Percentiles rank a stretch among this genome's conserved stretches.
These are phyloP conservation scores for Cordyceps cicadae DNA, from an alignment of 2,329 filamentous ascomycete genomes.

Conservation along the genomic window DNA sequence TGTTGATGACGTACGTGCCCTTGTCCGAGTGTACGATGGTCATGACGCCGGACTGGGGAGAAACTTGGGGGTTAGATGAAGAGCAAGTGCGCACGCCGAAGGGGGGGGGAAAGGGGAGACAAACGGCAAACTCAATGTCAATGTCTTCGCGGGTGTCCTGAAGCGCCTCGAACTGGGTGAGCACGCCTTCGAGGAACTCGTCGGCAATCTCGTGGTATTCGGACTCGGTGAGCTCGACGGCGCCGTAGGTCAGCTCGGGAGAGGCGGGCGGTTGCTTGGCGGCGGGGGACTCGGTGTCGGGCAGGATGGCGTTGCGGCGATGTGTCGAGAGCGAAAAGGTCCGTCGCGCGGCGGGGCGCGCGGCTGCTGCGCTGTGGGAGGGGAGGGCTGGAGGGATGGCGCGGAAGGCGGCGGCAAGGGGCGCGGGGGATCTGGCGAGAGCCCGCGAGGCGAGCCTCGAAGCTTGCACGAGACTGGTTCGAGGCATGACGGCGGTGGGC, in stretches of 20 bases:
- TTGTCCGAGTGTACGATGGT: constrained; percentile 60
- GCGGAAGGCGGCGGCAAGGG: constrained; percentile 18
- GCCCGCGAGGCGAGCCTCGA: constrained; percentile 29
- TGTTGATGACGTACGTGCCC: constrained; percentile 92
- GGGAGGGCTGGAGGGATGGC: neutral
- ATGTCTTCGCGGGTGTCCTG: constrained; percentile 67
- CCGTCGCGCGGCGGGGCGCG: constrained; percentile 12
- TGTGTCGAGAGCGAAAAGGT: constrained; percentile 24
- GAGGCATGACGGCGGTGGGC: constrained; percentile 20
- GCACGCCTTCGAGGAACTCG: constrained; percentile 55
- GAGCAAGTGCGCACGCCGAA: neutral
- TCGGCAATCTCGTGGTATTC: constrained; percentile 76
- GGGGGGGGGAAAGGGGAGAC: constrained; percentile 20
- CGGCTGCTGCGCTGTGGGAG: neutral
- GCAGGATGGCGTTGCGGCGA: constrained; percentile 45
- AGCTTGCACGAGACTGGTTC: constrained; percentile 28
- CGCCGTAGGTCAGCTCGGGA: constrained; percentile 31
- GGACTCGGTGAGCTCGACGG: constrained; percentile 57
- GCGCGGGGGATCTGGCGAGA: constrained; percentile 21
- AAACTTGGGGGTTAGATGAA: constrained; percentile 14
- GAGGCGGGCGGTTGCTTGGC: constrained; percentile 32
- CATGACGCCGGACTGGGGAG: constrained; percentile 69
- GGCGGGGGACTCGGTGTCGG: constrained; percentile 50
- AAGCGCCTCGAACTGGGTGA: constrained; percentile 58
- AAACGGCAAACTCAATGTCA: constrained; percentile 83